These are phyloP conservation scores for Rhododendron kiyosumense DNA, from an alignment of 148 eudicot species.

Conservation along the genomic window DNA sequence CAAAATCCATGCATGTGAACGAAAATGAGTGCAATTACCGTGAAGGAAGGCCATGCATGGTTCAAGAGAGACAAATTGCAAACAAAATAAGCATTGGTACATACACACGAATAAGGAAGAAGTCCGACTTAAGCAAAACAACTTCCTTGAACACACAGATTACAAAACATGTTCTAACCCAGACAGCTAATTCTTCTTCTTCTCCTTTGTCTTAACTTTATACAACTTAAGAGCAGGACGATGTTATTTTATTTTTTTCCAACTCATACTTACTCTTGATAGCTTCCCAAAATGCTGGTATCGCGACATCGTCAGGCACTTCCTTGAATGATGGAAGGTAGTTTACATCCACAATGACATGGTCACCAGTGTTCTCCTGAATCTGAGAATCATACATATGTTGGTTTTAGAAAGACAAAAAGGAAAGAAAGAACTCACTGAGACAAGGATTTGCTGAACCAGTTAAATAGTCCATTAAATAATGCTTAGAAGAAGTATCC, in stretches of 20 bases:
- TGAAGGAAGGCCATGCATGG: not conserved
- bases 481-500: not conserved
- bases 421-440: not conserved
- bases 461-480: not conserved
- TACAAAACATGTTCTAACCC: not conserved
- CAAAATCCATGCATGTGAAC: not conserved
- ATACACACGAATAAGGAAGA: not conserved
- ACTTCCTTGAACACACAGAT: not conserved
- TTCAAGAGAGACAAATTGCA: not conserved
- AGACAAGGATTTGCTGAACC: not conserved
- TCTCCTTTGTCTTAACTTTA: not conserved
- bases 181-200: not conserved
- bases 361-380: constrained; percentile 78
- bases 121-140: not conserved
- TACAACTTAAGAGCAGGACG: not conserved
- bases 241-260: constrained; percentile 11
- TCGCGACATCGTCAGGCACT: constrained; percentile 64
- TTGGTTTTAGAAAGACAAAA: not conserved
- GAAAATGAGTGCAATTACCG: not conserved
- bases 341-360: constrained; percentile 92
- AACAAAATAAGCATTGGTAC: not conserved
- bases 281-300: constrained; percentile 96
- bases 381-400: constrained; percentile 33
- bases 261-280: constrained; percentile 46
- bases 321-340: constrained; percentile 95